Conservation (phyloP, 208 protist species). For the Trypanosoma congolense region DNA sequence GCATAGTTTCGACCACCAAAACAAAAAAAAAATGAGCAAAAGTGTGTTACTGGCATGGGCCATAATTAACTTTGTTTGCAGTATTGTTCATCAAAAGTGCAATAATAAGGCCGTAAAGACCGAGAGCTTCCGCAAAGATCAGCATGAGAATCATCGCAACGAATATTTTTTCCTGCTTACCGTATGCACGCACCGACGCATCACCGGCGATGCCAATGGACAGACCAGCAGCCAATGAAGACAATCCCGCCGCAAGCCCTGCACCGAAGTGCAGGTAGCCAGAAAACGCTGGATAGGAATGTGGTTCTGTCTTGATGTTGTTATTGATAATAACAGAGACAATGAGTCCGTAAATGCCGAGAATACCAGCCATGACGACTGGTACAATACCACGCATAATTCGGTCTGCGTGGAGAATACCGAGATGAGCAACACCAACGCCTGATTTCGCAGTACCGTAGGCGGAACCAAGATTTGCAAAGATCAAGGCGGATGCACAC, state of each 20-base stretch:
- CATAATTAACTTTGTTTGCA: conserved; percentile 56
- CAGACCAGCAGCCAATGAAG: conserved; percentile 96
- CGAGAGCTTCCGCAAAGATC: conserved; percentile 99
- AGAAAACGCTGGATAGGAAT: conserved; percentile 66
- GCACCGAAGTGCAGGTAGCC: conserved; percentile 87
- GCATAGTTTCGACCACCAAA: conserved; percentile 16
- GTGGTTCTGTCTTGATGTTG: conserved; percentile 69
- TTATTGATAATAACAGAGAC: conserved; percentile 97
- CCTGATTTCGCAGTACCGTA: conserved; percentile 98
- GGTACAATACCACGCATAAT: conserved; percentile 94
- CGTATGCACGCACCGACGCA: conserved; percentile 85
- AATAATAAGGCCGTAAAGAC: conserved; percentile 99
- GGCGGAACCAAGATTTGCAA: conserved; percentile 95
- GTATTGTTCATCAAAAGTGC: conserved; percentile 93
- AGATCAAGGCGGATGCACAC: conserved; percentile 88
- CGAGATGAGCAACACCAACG: conserved; percentile 96
- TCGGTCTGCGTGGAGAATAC: conserved; percentile 93
- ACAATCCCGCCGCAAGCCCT: conserved; percentile 93
- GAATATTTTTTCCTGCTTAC: conserved; percentile 97
- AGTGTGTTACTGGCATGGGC: conserved; percentile 12
- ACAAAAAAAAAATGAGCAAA: conserved; percentile 21
- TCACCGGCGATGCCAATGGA: conserved; percentile 99
- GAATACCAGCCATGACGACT: conserved; percentile 94
- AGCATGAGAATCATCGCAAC: conserved; percentile 99
- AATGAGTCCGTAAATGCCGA: conserved; percentile 99